Conservation (phyloP, 2,329 filamentous ascomycete species). For the Fusarium sp. region DNA sequence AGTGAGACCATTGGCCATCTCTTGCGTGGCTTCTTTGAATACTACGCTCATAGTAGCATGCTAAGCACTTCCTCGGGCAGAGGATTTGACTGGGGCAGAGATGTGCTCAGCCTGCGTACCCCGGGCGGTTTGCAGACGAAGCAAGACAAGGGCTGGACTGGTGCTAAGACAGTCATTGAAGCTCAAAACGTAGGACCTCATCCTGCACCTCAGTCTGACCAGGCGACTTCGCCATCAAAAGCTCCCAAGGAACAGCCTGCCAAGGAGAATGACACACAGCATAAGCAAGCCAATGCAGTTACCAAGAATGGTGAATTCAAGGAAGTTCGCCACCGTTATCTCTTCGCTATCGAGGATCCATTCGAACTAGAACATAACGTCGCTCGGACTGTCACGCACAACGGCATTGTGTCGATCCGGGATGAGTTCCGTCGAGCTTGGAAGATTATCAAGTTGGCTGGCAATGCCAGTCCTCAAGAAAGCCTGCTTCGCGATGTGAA, state of each 20-base stretch:
- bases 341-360: slow-evolving; percentile 93
- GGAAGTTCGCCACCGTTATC: slow-evolving; percentile 83
- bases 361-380: slow-evolving; percentile 93
- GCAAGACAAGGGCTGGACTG: slow-evolving; percentile 86
- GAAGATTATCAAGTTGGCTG: slow-evolving; percentile 74
- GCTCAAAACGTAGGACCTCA: slow-evolving; percentile 56
- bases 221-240: slow-evolving; percentile 16
- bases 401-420: slow-evolving; percentile 84
- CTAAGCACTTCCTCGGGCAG: slow-evolving; percentile 66
- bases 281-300: slow-evolving; percentile 33
- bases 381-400: slow-evolving; percentile 86
- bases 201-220: slow-evolving; percentile 36
- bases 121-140: slow-evolving; percentile 80
- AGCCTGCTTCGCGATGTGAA: slow-evolving; percentile 69
- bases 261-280: slow-evolving; percentile 19
- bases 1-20: slow-evolving; percentile 78
- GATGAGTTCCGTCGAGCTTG: slow-evolving; percentile 89
- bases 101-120: slow-evolving; percentile 84
- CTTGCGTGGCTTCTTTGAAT: slow-evolving; percentile 88
- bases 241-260: slow-evolving; percentile 1
- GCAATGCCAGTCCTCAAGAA: slow-evolving; percentile 60
- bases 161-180: slow-evolving; percentile 79
- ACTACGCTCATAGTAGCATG: slow-evolving; percentile 77
- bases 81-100: slow-evolving; percentile 84
- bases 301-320: slow-evolving; percentile 65